Conservation (phyloP, 1,139 yeast species). For the Diutina siamensis region DNA sequence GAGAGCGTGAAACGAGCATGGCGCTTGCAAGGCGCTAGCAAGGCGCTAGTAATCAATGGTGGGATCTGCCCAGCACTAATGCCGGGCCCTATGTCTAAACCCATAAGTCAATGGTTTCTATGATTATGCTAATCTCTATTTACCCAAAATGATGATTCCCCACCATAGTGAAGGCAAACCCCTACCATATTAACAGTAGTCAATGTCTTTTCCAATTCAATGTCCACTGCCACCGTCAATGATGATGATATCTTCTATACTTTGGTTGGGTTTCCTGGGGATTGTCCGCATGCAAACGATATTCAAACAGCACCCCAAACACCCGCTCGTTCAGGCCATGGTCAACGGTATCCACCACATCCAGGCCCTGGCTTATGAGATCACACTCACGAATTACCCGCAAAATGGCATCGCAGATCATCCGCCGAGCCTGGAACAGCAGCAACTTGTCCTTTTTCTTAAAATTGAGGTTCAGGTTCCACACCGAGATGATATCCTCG, state of each 20-base stretch:
- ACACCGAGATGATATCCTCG: conserved; percentile 35
- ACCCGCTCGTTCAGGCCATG: conserved; percentile 30
- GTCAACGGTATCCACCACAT: conserved; percentile 21
- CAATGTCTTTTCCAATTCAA: too few relatives aligned
- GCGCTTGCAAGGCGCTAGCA: too few relatives aligned
- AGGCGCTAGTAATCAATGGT: too few relatives aligned
- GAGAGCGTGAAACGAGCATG: too few relatives aligned
- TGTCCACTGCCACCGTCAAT: too few relatives aligned
- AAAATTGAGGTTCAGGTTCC: conserved; percentile 41
- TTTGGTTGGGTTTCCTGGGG: conserved; percentile 1
- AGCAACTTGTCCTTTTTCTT: conserved; percentile 23
- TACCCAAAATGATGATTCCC: too few relatives aligned
- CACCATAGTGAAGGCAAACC: too few relatives aligned
- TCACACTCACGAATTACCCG: conserved; percentile 40
- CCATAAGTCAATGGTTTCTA: too few relatives aligned
- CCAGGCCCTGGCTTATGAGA: conserved; percentile 24
- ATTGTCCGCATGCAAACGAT: conserved; percentile 33
- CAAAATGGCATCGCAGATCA: conserved; percentile 37
- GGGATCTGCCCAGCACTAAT: too few relatives aligned
- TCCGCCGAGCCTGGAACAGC: conserved; percentile 35
- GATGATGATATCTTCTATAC: conserved; percentile 2
- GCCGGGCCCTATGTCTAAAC: too few relatives aligned
- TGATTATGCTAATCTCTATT: too few relatives aligned
- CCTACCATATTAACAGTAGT: too few relatives aligned
- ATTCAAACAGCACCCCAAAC: conserved; percentile 34